These are phyloP conservation scores for Boletales sp. DNA, from an alignment of 768 basidiomycete genomes.

Conservation along the genomic window DNA sequence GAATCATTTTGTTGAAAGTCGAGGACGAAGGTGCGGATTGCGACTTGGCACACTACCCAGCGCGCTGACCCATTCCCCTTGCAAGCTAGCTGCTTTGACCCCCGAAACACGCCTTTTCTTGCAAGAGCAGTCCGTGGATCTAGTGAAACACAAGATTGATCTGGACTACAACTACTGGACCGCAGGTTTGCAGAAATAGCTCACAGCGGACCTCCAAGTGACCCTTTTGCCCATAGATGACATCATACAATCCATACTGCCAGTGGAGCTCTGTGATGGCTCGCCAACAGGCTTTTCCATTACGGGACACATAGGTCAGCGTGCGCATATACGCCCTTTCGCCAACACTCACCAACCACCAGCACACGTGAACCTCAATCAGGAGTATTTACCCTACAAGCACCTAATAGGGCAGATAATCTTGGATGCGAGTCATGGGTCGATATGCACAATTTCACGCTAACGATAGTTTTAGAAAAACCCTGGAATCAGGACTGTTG, in stretches of 20 bases:
- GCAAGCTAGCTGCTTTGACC: conserved; percentile 68
- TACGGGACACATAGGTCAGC: conserved; percentile 86
- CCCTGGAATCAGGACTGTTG: conserved; percentile 74
- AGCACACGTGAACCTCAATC: conserved; percentile 92
- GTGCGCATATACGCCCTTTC: neutral
- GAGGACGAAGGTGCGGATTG: conserved; percentile 51
- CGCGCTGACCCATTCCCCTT: conserved; percentile 7
- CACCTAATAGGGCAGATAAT: conserved; percentile 88
- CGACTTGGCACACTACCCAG: neutral
- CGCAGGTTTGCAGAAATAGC: conserved; percentile 50
- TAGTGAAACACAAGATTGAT: conserved; percentile 58
- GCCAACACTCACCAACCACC: conserved; percentile 3
- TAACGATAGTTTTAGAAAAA: conserved; percentile 68
- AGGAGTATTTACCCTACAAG: conserved; percentile 90
- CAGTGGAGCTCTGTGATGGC: conserved; percentile 70
- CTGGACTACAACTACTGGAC: conserved; percentile 89
- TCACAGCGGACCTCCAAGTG: neutral
- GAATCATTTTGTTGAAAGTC: conserved; percentile 66
- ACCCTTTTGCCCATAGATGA: conserved; percentile 54
- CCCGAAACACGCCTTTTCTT: conserved; percentile 54
- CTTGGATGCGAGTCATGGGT: conserved; percentile 63
- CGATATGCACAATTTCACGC: neutral
- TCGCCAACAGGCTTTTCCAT: conserved; percentile 85
- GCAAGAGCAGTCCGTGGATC: conserved; percentile 47
- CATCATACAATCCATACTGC: conserved; percentile 77